These are phyloP conservation scores for Fusarium pininemorale DNA, from an alignment of 2,329 filamentous ascomycete genomes.

Conservation along the genomic window DNA sequence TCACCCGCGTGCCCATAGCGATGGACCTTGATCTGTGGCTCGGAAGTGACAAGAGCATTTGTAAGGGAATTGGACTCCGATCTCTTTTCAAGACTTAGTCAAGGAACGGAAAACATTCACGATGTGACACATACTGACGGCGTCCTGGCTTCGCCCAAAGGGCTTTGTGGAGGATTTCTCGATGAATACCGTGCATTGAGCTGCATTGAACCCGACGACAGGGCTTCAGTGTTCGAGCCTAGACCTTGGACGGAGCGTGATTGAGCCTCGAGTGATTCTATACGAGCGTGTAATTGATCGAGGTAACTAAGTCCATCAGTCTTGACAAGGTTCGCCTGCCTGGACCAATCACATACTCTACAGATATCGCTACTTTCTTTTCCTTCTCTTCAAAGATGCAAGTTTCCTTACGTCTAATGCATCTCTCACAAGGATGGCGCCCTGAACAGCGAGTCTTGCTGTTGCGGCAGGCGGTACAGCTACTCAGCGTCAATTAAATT, in stretches of 20 bases:
- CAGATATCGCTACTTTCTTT: constrained; percentile 21
- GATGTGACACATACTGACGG: not conserved
- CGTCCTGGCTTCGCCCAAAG: not conserved
- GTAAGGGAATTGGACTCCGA: constrained; percentile 9
- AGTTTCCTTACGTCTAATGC: constrained; percentile 20
- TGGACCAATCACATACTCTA: constrained; percentile 9
- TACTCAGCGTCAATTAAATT: not conserved
- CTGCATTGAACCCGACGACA: not conserved
- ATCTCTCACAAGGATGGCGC: constrained; percentile 27
- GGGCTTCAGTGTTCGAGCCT: not conserved
- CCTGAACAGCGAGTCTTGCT: constrained; percentile 34
- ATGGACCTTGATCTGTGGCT: constrained; percentile 33
- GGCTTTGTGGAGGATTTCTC: not conserved
- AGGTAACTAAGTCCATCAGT: constrained; percentile 19
- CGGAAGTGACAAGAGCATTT: constrained; percentile 29
- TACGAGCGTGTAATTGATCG: constrained; percentile 24
- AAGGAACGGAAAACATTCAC: not conserved
- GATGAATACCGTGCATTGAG: not conserved
- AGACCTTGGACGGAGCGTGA: not conserved
- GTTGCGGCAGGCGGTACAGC: constrained; percentile 31
- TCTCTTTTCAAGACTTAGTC: not conserved
- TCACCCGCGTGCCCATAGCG: constrained; percentile 31
- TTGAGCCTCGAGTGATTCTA: constrained; percentile 22
- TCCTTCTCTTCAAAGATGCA: constrained; percentile 35
- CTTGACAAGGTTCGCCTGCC: not conserved